phyloP scores from a whole-genome alignment of 208 protist genomes.

The Trypanosomatidae sp. region DNA sequence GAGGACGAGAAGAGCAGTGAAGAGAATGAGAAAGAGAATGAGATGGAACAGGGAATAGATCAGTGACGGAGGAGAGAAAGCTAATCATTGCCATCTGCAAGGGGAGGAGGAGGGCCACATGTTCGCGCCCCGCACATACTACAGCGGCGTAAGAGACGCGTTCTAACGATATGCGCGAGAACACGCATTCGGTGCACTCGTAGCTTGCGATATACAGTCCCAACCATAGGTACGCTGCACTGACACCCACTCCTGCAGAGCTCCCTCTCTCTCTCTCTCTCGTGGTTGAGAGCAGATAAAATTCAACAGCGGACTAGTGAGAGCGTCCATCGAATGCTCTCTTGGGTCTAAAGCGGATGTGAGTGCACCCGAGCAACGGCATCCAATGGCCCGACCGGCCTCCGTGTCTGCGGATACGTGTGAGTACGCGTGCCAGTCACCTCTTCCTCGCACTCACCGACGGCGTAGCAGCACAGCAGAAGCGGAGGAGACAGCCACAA shows the following conservation, averaged over 20 bases:
- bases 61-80: not conserved
- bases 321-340: not conserved
- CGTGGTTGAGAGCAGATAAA: not conserved
- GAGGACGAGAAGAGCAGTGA: not conserved
- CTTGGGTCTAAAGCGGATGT: not conserved
- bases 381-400: not conserved
- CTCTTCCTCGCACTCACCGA: not conserved
- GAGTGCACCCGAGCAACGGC: not conserved
- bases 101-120: not conserved
- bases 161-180: not conserved
- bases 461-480: not conserved
- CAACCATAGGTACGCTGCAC: not conserved
- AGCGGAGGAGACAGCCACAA: not conserved
- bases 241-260: not conserved
- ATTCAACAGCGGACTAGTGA: not conserved
- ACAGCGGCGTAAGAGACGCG: not conserved
- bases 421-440: no score
- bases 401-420: not conserved
- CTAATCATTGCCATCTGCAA: not conserved
- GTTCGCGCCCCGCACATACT: not conserved
- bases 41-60: not conserved
- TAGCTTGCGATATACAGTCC: not conserved
- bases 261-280: not conserved
- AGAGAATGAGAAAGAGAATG: not conserved
- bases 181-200: not conserved